Base-by-base conservation (phyloP, 2,329 filamentous ascomycete genomes). In the Escovopsis weberi region DNA sequence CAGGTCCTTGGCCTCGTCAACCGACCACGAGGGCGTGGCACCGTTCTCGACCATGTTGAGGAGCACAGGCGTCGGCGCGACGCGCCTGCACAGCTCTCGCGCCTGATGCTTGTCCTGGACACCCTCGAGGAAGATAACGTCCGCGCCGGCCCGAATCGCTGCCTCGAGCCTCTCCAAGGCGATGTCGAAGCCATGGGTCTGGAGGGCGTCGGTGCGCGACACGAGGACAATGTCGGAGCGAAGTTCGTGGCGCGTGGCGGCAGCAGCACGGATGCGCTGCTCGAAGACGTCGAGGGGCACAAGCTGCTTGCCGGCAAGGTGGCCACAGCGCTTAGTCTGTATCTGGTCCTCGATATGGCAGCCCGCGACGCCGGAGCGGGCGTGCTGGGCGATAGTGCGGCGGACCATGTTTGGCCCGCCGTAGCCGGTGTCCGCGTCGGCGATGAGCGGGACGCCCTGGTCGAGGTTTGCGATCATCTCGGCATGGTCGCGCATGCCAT, bases 321-420 rank as follows among this genome's bases (percentile, higher is more conserved):
- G 78, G 1, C 78, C 78, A 54, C 78, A 82, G 9, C 77, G 71
- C 60, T 83, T 82, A 37, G 68, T 72, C 37, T 69, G 61, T 15
- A 80, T 66, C 59, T 82, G 76, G 56, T 80, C 75, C 55, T 80
- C 76, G 44, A 80, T 68, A 51, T 80, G 75, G 18, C 78, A 58
- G 0, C 63, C 75, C 1, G 76, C 75, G 3, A 80, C 69, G 12
- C 74, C 74, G 5, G 68, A 62, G 26, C 65, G 62, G 39, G 67
- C 64, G 57, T 78, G 78, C 37, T 65, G 58, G n/a, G 63, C 56
- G 7, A 74, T 64, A 3, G 73, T 72, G 26, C 72, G 66, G 2
- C 68, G 65, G 33, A 78, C 67, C 63, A 68, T 71, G 28, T 19
- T 19, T 38, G 5, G 40, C 15, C 66, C 65, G 23, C 70, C 74